phyloP scores from a whole-genome alignment of 2,329 filamentous ascomycete genomes.

The Calonectria montana region DNA sequence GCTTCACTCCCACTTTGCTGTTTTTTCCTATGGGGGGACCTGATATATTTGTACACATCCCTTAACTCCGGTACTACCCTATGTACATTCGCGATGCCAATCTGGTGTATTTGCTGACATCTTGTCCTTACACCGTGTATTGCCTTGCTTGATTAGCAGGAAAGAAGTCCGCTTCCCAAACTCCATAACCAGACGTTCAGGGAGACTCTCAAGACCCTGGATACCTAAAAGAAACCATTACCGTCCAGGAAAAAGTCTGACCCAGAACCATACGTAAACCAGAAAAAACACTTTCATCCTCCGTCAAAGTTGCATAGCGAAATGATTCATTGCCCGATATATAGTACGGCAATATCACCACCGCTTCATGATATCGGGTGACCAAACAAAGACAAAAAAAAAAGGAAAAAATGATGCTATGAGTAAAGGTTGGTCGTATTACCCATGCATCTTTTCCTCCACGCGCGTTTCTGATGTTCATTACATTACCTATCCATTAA shows the following conservation, averaged over 20 bases:
- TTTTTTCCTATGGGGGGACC: neutral
- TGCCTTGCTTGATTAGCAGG: neutral
- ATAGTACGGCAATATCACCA: constrained; percentile 21
- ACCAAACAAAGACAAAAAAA: constrained; percentile 21
- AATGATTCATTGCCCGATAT: constrained; percentile 20
- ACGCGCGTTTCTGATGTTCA: constrained; percentile 16
- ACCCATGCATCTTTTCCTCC: neutral
- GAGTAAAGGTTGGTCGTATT: neutral
- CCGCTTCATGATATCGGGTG: constrained; percentile 11
- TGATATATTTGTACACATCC: neutral
- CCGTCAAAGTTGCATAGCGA: neutral
- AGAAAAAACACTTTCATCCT: neutral
- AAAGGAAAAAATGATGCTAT: constrained; percentile 15
- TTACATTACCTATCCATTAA: constrained; percentile 31
- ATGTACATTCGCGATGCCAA: neutral
- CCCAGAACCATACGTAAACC: neutral
- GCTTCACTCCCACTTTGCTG: neutral
- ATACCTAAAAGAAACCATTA: constrained; percentile 8
- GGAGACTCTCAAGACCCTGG: neutral
- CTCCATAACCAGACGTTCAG: constrained; percentile 28
- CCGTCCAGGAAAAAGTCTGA: neutral
- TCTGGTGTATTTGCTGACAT: neutral
- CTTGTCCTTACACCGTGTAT: neutral
- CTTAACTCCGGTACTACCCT: neutral
- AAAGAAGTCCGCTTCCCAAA: constrained; percentile 26